A percentile compares a stretch with the other conserved stretches of the same genome.
Evolutionary conservation across 352 stramenopile species (phyloP).

Genomic region (Phytophthora foliorum): DNA sequence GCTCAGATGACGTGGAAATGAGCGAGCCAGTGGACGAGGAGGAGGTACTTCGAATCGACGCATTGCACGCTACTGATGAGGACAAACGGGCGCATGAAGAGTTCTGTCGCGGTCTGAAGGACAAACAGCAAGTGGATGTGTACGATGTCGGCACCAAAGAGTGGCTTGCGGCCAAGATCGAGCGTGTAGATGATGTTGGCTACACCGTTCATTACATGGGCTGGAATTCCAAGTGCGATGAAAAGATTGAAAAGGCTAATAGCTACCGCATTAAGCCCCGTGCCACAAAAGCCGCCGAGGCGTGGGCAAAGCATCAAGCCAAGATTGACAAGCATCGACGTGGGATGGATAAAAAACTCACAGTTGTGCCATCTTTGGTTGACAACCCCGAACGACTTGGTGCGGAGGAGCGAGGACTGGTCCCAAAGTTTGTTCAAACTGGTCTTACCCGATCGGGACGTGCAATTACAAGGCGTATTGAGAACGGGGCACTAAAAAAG

Average conservation of each 20-base stretch:
- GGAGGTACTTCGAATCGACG: constrained; percentile 25
- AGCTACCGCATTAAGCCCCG: constrained; percentile 54
- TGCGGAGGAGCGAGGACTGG: constrained; percentile 26
- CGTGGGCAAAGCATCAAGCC: constrained; percentile 57
- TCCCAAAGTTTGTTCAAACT: constrained; percentile 62
- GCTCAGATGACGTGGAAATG: constrained; percentile 50
- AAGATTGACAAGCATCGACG: constrained; percentile 54
- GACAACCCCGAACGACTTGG: constrained; percentile 14
- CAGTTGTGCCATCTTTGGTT: constrained; percentile 2
- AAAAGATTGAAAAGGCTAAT: constrained; percentile 46
- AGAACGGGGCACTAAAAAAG: constrained; percentile 41
- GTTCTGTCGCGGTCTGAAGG: constrained; percentile 44
- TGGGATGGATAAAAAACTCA: constrained; percentile 31
- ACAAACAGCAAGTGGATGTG: constrained; percentile 65
- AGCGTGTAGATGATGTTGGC: constrained; percentile 34
- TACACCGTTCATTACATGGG: constrained; percentile 74
- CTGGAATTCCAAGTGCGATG: constrained; percentile 69
- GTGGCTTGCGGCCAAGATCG: constrained; percentile 75
- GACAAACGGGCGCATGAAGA: constrained; percentile 30
- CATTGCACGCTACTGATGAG: constrained; percentile 22
- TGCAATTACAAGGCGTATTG: constrained; percentile 70
- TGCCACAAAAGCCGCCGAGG: constrained; percentile 40
- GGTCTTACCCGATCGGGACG: constrained; percentile 75
- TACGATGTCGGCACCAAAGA: constrained; percentile 56
- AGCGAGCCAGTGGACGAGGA: constrained; percentile 28